Conservation (phyloP, 2,329 filamentous ascomycete genomes). For the Phaeosphaeriaceae sp. region DNA sequence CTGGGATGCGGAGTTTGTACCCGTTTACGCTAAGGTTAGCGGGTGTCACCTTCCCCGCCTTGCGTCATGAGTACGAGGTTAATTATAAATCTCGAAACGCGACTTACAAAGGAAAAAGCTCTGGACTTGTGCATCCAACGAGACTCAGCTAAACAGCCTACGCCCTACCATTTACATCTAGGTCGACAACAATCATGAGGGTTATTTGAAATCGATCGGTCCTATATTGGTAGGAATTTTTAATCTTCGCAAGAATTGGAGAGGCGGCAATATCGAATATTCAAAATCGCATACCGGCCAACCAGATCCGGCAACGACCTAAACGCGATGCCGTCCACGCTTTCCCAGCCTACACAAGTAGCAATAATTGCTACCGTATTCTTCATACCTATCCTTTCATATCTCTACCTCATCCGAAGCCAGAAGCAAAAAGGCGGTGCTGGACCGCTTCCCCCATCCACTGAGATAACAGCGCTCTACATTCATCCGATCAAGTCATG, state of each 20-base stretch:
- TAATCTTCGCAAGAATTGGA: too few species aligned
- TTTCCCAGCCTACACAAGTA: conserved; percentile 27
- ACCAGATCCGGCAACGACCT: neutral
- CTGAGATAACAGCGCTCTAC: conserved; percentile 56
- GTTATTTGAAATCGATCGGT: too few species aligned
- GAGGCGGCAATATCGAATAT: too few species aligned
- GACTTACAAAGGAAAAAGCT: neutral
- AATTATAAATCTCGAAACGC: conserved; percentile 5
- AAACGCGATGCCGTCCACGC: conserved; percentile 25
- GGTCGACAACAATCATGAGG: too few species aligned
- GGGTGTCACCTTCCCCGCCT: conserved; percentile 5
- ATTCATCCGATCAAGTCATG: conserved; percentile 73
- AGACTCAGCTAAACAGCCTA: too few species aligned
- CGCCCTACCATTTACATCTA: too few species aligned
- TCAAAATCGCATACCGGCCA: too few species aligned
- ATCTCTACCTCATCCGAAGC: conserved; percentile 29
- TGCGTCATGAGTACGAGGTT: conserved; percentile 14
- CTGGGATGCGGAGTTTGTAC: neutral
- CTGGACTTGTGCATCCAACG: conserved; percentile 1
- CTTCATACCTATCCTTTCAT: conserved; percentile 40
- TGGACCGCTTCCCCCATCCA: conserved; percentile 44
- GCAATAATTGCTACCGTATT: conserved; percentile 35
- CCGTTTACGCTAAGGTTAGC: neutral
- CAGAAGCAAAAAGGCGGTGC: conserved; percentile 18
- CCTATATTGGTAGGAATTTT: too few species aligned